Percentiles rank a stretch among this genome's conserved stretches.
Conservation (phyloP, 441 rosid genomes). For the Mallotus japonicus region DNA sequence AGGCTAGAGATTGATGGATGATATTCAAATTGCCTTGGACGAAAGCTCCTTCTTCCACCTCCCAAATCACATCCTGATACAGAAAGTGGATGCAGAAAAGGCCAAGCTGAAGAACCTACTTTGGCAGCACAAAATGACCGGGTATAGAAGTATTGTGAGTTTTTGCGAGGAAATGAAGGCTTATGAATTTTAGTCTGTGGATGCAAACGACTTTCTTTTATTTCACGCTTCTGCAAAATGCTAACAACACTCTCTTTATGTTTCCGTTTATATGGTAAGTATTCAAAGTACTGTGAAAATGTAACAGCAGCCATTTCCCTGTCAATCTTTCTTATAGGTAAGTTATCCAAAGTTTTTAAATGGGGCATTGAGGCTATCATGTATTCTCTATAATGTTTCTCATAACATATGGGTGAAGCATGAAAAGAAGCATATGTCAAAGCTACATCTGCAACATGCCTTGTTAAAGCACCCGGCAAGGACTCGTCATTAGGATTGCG, state of each 20-base stretch:
- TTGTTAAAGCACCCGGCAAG: constrained; percentile 30
- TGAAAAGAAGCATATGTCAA: constrained; percentile 54
- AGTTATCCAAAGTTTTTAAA: constrained; percentile 69
- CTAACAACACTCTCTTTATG: constrained; percentile 65
- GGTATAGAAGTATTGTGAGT: constrained; percentile 51
- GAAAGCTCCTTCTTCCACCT: constrained; percentile 45
- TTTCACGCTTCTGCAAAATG: constrained; percentile 72
- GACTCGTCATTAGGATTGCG: constrained; percentile 39
- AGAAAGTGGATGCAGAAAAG: constrained; percentile 65
- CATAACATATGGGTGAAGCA: constrained; percentile 87
- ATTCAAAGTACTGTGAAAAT: constrained; percentile 65
- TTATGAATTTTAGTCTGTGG: constrained; percentile 27
- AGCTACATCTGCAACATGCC: constrained; percentile 39
- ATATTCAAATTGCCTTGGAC: constrained; percentile 95
- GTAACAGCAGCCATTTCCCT: constrained; percentile 59
- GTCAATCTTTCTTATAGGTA: constrained; percentile 66
- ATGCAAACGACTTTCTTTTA: constrained; percentile 39
- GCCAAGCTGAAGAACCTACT: constrained; percentile 81
- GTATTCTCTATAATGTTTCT: constrained; percentile 82
- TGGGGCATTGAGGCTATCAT: constrained; percentile 76
- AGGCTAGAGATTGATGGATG: constrained; percentile 73
- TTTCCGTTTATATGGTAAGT: constrained; percentile 68
- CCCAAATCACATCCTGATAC: constrained; percentile 38
- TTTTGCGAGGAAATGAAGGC: constrained; percentile 37
- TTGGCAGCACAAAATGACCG: constrained; percentile 88